Evolutionary conservation across 768 basidiomycete genomes (phyloP), one percentile per base, ranked within the genome.

Genomic region (Lactifluus volemus): DNA sequence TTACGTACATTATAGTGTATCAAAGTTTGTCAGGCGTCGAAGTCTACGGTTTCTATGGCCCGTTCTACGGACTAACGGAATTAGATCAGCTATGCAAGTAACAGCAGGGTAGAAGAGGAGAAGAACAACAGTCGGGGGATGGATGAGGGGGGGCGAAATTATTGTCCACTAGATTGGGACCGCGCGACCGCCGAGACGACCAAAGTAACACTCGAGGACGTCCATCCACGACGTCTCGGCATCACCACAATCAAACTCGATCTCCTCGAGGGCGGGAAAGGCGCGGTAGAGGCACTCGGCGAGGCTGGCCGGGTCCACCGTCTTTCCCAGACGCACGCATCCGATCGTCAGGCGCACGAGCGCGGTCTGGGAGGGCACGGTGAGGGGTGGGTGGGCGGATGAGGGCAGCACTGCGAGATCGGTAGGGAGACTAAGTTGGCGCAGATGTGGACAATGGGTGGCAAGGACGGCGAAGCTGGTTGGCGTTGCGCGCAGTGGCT

Each of bases 381-480:
- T 19, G 8, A 48, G 15, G 11, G 58, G 49, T 7, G 64, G 55
- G n/a, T 63, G 49, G 1, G 63, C 53, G 11, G 39, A 54, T 15
- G 39, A 14, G 0, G 58, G 49, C 9, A 64, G 59, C 8, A 49
- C 39, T 5, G 66, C 21, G 34, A 68, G 32, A 57, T 71, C 69
- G 19, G 65, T 50, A 7, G 69, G 67, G 25, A 70, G 42, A 7
- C 64, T 55, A 21, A 70, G 67, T 10, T 21, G 53, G 42, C 63
- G 63, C 44, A 71, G 60, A 32, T 32, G 52, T 12, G 68, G 70
- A 48, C 70, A 70, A 25, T 56, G 65, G 38, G 60, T 53, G 19
- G 71, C 70, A 55, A 70, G 64, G 15, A 50, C 47, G 41, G 36
- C 44, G 25, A 70, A 64, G 19, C 65, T 65, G 5, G 65, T 61